Percentiles rank a stretch among this genome's conserved stretches.
phyloP scores from a whole-genome alignment of 1,284 basidiomycete genomes.

The Hymenochaete sp. region DNA sequence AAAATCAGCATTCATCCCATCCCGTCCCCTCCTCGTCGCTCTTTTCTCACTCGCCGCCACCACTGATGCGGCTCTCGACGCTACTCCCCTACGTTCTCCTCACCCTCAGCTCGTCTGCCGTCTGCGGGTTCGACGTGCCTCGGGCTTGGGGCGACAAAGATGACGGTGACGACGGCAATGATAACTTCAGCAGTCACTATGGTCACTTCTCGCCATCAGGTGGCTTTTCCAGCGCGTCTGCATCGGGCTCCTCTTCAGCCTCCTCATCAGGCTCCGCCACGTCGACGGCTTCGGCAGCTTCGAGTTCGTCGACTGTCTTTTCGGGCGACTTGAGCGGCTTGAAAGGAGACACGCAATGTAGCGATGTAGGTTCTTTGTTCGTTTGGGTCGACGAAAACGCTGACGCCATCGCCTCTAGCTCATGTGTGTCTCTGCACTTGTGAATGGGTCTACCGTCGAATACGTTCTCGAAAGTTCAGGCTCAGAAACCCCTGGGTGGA shows the following conservation, averaged over 20 bases:
- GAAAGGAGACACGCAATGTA: slow-evolving; percentile 24
- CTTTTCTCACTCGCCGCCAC: neutral
- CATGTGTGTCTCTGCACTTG: slow-evolving; percentile 38
- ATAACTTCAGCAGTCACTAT: neutral
- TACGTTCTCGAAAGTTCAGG: slow-evolving; percentile 36
- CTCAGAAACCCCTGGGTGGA: slow-evolving; percentile 39
- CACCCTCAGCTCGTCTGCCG: too few relatives aligned
- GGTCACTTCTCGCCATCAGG: neutral
- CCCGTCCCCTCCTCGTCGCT: neutral
- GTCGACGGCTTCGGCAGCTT: slow-evolving; percentile 22
- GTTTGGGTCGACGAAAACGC: neutral
- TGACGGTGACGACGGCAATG: slow-evolving; percentile 3
- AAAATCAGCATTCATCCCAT: too few relatives aligned
- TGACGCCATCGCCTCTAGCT: slow-evolving; percentile 23
- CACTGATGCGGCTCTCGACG: slow-evolving; percentile 8
- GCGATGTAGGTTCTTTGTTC: slow-evolving; percentile 17
- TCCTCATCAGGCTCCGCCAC: slow-evolving; percentile 20
- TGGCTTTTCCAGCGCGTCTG: too few relatives aligned
- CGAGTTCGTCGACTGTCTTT: slow-evolving; percentile 3
- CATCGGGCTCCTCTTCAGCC: too few relatives aligned
- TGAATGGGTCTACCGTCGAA: slow-evolving; percentile 36
- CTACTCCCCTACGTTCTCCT: slow-evolving; percentile 4
- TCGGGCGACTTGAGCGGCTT: slow-evolving; percentile 20
- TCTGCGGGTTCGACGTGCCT: neutral
- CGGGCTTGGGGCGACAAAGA: slow-evolving; percentile 1